A percentile compares a stretch with the other conserved stretches of the same genome.
phyloP scores from a whole-genome alignment of 1,284 basidiomycete genomes.

The Melampsora americana region DNA sequence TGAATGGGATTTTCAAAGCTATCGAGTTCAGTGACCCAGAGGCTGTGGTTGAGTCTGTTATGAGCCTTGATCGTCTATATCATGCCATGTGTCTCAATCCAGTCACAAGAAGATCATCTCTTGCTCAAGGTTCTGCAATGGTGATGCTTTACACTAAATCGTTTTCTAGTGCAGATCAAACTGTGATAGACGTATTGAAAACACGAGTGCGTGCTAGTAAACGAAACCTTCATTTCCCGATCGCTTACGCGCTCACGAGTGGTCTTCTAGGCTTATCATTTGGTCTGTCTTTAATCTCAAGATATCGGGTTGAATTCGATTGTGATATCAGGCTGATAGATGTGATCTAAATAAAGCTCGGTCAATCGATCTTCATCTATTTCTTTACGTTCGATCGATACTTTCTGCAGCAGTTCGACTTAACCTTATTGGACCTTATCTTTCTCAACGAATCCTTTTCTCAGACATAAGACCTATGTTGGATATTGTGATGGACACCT shows the following conservation, averaged over 20 bases:
- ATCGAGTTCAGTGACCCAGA: slow-evolving; percentile 25
- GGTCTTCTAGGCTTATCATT: slow-evolving; percentile 53
- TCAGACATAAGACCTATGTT: slow-evolving; percentile 69
- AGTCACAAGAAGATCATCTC: slow-evolving; percentile 78
- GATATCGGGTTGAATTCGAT: neutral
- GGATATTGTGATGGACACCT: slow-evolving; percentile 57
- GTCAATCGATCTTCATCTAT: slow-evolving; percentile 78
- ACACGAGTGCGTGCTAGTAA: slow-evolving; percentile 64
- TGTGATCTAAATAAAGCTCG: slow-evolving; percentile 61
- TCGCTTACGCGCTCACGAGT: slow-evolving; percentile 84
- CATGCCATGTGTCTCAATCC: slow-evolving; percentile 85
- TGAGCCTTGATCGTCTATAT: slow-evolving; percentile 71
- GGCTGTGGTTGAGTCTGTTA: slow-evolving; percentile 57
- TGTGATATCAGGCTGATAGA: neutral
- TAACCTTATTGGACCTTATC: slow-evolving; percentile 88
- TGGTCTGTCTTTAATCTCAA: slow-evolving; percentile 12
- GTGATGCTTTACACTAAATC: slow-evolving; percentile 82
- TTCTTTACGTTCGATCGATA: slow-evolving; percentile 82
- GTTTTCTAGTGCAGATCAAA: slow-evolving; percentile 56
- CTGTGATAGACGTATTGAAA: slow-evolving; percentile 55
- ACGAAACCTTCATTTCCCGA: slow-evolving; percentile 65
- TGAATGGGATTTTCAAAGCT: neutral
- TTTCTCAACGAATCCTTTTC: slow-evolving; percentile 79
- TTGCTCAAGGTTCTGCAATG: slow-evolving; percentile 86
- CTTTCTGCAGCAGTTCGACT: slow-evolving; percentile 86